A percentile compares a stretch with the other conserved stretches of the same genome.
Conservation (phyloP, 129 eudicot species). For the Lactuca sativa region DNA sequence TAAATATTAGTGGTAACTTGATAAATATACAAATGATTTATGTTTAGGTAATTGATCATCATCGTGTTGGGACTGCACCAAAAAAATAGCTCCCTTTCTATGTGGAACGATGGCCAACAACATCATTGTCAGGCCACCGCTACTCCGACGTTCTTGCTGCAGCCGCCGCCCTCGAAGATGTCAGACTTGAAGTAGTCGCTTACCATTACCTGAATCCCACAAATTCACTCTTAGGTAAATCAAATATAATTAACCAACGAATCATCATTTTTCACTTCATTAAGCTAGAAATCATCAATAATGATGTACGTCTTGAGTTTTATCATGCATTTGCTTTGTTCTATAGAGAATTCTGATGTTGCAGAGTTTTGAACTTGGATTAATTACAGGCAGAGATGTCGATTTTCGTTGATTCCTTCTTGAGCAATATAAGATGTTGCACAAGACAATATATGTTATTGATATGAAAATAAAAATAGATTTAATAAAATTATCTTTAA, state of each 20-base stretch:
- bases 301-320: neutral
- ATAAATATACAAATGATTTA: too few species aligned
- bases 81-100: too few species aligned
- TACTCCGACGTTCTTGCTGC: too few species aligned
- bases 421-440: slow-evolving; percentile 53
- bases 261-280: neutral
- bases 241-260: neutral
- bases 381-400: neutral
- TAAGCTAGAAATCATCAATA: too few species aligned
- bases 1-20: too few species aligned
- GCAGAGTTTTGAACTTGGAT: neutral
- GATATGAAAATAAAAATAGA: neutral
- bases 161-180: too few species aligned
- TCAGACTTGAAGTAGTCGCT: slow-evolving; percentile 27
- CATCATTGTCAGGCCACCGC: too few species aligned
- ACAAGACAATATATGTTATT: slow-evolving; percentile 23
- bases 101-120: too few species aligned
- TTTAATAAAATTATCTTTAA: neutral
- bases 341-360: neutral
- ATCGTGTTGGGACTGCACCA: too few species aligned
- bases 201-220: slow-evolving; percentile 74
- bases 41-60: too few species aligned
- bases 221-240: slow-evolving; percentile 74
- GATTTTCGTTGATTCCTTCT: slow-evolving; percentile 35
- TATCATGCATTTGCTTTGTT: too few species aligned